Evolutionary conservation across 306 rosid species (phyloP).

Genomic region (Prunus mira): DNA sequence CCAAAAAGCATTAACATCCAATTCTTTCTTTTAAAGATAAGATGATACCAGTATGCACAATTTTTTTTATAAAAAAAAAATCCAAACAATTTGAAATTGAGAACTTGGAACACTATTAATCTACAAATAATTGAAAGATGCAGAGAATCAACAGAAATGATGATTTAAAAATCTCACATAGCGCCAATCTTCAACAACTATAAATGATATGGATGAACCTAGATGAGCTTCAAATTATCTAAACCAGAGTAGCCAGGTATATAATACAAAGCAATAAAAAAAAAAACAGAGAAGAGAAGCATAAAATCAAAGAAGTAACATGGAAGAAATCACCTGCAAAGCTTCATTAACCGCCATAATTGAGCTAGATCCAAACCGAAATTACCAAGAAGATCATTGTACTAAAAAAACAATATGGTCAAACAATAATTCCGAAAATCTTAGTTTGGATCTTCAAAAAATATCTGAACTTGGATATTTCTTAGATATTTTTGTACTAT

Average conservation of each 20-base stretch:
- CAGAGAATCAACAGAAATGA: neutral
- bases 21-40: neutral
- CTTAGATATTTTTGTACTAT: neutral
- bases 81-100: neutral
- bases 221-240: neutral
- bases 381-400: slow-evolving; percentile 12
- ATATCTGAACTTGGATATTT: neutral
- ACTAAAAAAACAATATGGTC: neutral
- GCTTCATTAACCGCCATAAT: slow-evolving; percentile 44
- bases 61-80: neutral
- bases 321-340: slow-evolving; percentile 32
- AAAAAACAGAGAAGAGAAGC: neutral
- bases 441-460: neutral
- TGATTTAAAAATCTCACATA: neutral
- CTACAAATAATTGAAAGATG: neutral
- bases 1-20: neutral
- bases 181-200: neutral
- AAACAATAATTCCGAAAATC: neutral
- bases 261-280: neutral
- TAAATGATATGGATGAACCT: neutral
- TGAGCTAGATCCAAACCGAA: slow-evolving; percentile 43
- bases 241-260: too few species aligned
- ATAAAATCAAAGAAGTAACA: slow-evolving; percentile 3
- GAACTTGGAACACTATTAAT: neutral
- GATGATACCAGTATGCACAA: neutral